Base-by-base conservation (phyloP, 305 asterid species). In the Euphrasia arctica region DNA sequence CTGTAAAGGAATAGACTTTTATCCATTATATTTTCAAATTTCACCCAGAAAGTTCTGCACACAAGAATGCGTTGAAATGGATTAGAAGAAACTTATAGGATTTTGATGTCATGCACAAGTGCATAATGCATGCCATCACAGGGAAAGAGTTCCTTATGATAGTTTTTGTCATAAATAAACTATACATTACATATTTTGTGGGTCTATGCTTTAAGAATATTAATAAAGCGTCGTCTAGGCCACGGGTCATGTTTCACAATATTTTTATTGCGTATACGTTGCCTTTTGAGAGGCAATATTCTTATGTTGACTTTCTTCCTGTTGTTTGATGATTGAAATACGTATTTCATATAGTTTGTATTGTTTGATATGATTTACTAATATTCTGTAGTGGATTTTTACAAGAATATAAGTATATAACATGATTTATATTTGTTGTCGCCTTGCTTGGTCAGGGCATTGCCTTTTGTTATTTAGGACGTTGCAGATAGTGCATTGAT, bases 121-220 rank as follows among this genome's bases (percentile, higher is more conserved):
- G 25, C 28, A 9, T 4, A 28, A 61, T 28, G 56, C 31, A 51
- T 51, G 45, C 61, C 48, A 6, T 29, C 27, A 32, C 45, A 42
- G 58, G 22, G 45, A 29, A 45, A 49, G 54, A 12, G 55, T 25
- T 65, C 29, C n/a, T 54, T 42, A 55, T 8, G 61, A 39, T 45
- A 32, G 41, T 11, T 48, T 49, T 6, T 59, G 15, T 39, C 13
- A 22, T 50, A 22, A 13, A 49, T 5, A 34, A 49, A 36, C 15
- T 58, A 32, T 0, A n/a, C 31, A 11, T 31, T 58, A 29, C 25
- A n/a, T 59, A 18, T 67, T 12, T 34, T 50, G 4, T 5, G 54
- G 45, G 42, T 67, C 54, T n/a, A 4, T 45, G 28, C 7, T 41
- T 41, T 6, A 41, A 41, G 12, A 9, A 41, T 41, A 41, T 41